Evolutionary conservation across 805 yeast species (phyloP).

Genomic region (Starmerella potacharoeniae): DNA sequence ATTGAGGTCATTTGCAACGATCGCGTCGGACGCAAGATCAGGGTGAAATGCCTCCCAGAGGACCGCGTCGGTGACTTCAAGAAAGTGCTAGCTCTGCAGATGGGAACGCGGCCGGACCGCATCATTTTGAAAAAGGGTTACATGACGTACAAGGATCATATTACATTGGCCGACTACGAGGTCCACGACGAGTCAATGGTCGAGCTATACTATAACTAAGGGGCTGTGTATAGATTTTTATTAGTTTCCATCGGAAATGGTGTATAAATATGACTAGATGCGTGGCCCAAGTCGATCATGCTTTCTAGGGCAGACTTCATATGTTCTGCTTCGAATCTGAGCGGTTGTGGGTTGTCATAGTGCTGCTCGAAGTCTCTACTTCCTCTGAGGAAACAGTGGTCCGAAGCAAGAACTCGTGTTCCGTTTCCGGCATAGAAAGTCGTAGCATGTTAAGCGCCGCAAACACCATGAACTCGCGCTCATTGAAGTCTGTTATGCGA

Average conservation of each 20-base stretch:
- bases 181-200: constrained; percentile 79
- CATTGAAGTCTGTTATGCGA: constrained; percentile 6
- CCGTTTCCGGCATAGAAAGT: background rate
- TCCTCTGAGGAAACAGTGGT: background rate
- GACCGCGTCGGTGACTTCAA: constrained; percentile 89
- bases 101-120: constrained; percentile 60
- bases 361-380: background rate
- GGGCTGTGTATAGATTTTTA: background rate
- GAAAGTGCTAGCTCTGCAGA: constrained; percentile 67
- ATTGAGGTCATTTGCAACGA: constrained; percentile 66
- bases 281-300: background rate
- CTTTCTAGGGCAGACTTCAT: no score
- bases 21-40: constrained; percentile 73
- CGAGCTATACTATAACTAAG: constrained; percentile 43
- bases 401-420: background rate
- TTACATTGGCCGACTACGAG: constrained; percentile 86
- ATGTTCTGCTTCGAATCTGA: background rate
- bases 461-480: constrained; percentile 5
- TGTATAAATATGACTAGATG: background rate
- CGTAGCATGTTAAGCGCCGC: constrained; percentile 3
- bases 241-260: background rate
- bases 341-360: background rate
- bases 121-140: constrained; percentile 72
- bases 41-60: constrained; percentile 71
- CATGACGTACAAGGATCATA: constrained; percentile 76